These are phyloP conservation scores for Cladosporium sp. DNA, from an alignment of 2,329 filamentous ascomycete species.

Conservation along the genomic window DNA sequence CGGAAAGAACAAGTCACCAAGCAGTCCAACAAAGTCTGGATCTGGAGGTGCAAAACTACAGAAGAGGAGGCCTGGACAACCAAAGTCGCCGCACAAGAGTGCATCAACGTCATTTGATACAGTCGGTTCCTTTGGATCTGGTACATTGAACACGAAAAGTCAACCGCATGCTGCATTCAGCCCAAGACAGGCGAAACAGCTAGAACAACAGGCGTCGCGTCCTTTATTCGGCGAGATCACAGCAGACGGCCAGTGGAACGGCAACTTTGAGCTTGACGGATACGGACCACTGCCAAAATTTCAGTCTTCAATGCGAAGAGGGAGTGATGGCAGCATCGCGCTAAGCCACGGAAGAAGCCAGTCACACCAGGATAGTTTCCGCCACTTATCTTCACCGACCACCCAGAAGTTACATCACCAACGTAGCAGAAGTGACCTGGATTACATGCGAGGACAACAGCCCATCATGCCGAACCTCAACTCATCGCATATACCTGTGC, in stretches of 20 bases:
- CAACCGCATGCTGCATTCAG: slow-evolving; percentile 26
- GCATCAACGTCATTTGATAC: slow-evolving; percentile 26
- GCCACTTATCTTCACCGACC: slow-evolving; percentile 16
- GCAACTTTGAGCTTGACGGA: slow-evolving; percentile 28
- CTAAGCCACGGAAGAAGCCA: slow-evolving; percentile 51
- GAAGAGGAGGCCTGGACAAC: slow-evolving; percentile 25
- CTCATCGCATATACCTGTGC: background rate
- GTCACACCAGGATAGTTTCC: slow-evolving; percentile 43
- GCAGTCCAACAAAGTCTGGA: slow-evolving; percentile 21
- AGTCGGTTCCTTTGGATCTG: slow-evolving; percentile 25
- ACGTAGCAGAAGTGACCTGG: slow-evolving; percentile 32
- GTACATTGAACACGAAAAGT: slow-evolving; percentile 21
- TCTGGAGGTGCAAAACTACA: slow-evolving; percentile 24
- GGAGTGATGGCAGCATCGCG: slow-evolving; percentile 66
- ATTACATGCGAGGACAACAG: slow-evolving; percentile 19
- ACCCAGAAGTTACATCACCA: slow-evolving; percentile 26
- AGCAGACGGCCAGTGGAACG: slow-evolving; percentile 52
- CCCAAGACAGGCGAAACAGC: slow-evolving; percentile 20
- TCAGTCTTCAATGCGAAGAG: slow-evolving; percentile 45
- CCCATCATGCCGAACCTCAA: slow-evolving; percentile 28
- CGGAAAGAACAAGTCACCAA: slow-evolving; percentile 22
- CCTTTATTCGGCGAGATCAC: slow-evolving; percentile 74
- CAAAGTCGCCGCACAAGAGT: slow-evolving; percentile 24
- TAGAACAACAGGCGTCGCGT: slow-evolving; percentile 29
- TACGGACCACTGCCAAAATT: slow-evolving; percentile 26